These are phyloP conservation scores for Cryphonectria nitschkei DNA, from an alignment of 2,329 filamentous ascomycete species.

Conservation along the genomic window DNA sequence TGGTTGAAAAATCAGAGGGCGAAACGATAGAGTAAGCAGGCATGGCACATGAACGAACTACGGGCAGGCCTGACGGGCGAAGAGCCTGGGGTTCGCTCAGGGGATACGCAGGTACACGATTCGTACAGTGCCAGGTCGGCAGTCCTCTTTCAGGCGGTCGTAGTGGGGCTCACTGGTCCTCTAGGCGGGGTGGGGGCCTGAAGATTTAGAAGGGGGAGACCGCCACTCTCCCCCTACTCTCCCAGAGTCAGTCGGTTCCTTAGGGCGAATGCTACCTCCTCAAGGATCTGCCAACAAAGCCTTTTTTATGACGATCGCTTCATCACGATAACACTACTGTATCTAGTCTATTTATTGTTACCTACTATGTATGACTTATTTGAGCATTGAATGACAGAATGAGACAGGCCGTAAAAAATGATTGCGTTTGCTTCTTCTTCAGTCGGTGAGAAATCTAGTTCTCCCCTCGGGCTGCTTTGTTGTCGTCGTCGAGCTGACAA, in stretches of 20 bases:
- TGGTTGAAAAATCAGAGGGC: slow-evolving; percentile 12
- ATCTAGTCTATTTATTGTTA: not conserved
- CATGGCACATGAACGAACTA: not conserved
- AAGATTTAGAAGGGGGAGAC: not conserved
- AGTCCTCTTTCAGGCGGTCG: not conserved
- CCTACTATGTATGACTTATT: not conserved
- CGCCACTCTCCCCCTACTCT: not conserved
- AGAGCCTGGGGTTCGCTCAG: not conserved
- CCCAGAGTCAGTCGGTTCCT: too few species aligned
- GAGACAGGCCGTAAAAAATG: not conserved
- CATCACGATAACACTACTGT: not conserved
- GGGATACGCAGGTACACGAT: not conserved
- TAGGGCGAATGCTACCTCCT: not conserved
- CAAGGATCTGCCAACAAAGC: not conserved
- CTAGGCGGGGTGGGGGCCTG: not conserved
- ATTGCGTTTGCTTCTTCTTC: not conserved
- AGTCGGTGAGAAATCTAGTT: not conserved
- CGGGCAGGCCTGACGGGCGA: not conserved
- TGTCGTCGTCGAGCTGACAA: not conserved
- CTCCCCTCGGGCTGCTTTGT: too few species aligned
- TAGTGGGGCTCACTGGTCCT: not conserved
- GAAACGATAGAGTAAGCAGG: slow-evolving; percentile 1
- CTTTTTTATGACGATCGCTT: slow-evolving; percentile 1
- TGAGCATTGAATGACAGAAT: not conserved
- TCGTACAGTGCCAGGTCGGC: not conserved